Evolutionary conservation across 2,329 filamentous ascomycete species (phyloP), one percentile per base, ranked within the genome.

Genomic region (Penicillium sp.): DNA sequence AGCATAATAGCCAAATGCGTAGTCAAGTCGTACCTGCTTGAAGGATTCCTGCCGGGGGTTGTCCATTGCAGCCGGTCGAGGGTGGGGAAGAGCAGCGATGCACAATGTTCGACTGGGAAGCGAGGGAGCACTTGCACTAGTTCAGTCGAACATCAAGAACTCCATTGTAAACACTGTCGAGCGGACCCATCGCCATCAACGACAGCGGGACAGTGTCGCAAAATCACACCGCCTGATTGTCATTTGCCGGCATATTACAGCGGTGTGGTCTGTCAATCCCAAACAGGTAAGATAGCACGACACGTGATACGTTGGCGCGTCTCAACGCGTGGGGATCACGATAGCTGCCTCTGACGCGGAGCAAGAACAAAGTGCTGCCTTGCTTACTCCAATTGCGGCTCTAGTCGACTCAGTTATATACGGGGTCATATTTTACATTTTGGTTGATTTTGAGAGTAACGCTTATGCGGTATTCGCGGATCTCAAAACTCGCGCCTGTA

Each of bases 41-140:
- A 75, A 75, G 28, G 68, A 64, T 61, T 72, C 64, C 50, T 75
- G 71, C 37, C 68, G 63, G 42, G 61, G 60, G 45, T 57, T 60
- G 49, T 70, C 69, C 72, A 73, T 73, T 50, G 40, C 40, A 39
- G 30, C 25, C 22, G 18, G 18, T 19, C 14, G 30, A 38, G 40
- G 25, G 34, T n/a, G n/a, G 34, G 36, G 27, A 13, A 9, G 14
- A n/a, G 27, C 30, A 35, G 25, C 28, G 10, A 19, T 30, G 13
- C 14, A 22, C 31, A 25, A 18, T 14, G 18, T 9, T 35, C 36
- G 8, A 9, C 31, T 28, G 5, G 14, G 31, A 38, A 12, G n/a
- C 12, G 12, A 34, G 18, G 13, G 16, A 27, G 28, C 31, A 18
- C 12, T 4, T 19, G 34, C 14, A 18, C 16, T 13, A 18, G 6